Conservation (phyloP, 1,284 basidiomycete genomes). For the Neotropicomus parvogracilis region DNA sequence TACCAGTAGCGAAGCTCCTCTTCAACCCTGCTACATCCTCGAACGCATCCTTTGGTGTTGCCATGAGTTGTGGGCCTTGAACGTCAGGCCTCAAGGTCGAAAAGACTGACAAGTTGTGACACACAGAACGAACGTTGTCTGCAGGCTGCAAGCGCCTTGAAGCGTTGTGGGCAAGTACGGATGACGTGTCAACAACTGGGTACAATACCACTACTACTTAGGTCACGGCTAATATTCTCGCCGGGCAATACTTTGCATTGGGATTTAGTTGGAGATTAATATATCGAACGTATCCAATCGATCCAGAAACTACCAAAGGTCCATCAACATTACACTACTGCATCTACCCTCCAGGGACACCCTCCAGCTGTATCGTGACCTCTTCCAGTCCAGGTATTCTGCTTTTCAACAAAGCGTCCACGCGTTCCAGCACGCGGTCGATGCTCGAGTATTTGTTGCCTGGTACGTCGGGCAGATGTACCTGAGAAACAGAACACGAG, state of each 20-base stretch:
- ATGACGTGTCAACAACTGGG: too few relatives aligned
- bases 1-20: slow-evolving; percentile 28
- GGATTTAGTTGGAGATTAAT: slow-evolving; percentile 6
- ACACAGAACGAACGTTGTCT: neutral
- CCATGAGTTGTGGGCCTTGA: slow-evolving; percentile 12
- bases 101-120: neutral
- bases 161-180: too few relatives aligned
- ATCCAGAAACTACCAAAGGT: slow-evolving; percentile 11
- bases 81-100: neutral
- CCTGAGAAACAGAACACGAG: slow-evolving; percentile 37
- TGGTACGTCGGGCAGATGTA: slow-evolving; percentile 49
- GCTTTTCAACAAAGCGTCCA: slow-evolving; percentile 66
- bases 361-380: slow-evolving; percentile 81
- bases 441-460: slow-evolving; percentile 52
- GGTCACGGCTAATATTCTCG: too few relatives aligned
- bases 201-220: too few relatives aligned
- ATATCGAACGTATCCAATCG: slow-evolving; percentile 19
- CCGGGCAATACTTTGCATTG: neutral
- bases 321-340: slow-evolving; percentile 2
- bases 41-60: slow-evolving; percentile 11
- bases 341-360: slow-evolving; percentile 13
- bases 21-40: slow-evolving; percentile 32
- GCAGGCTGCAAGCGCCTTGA: too few relatives aligned
- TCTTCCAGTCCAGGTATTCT: slow-evolving; percentile 80
- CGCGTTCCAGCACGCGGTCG: slow-evolving; percentile 71